Base-by-base conservation (phyloP, 2,329 filamentous ascomycete genomes). In the Colletotrichum siamense region DNA sequence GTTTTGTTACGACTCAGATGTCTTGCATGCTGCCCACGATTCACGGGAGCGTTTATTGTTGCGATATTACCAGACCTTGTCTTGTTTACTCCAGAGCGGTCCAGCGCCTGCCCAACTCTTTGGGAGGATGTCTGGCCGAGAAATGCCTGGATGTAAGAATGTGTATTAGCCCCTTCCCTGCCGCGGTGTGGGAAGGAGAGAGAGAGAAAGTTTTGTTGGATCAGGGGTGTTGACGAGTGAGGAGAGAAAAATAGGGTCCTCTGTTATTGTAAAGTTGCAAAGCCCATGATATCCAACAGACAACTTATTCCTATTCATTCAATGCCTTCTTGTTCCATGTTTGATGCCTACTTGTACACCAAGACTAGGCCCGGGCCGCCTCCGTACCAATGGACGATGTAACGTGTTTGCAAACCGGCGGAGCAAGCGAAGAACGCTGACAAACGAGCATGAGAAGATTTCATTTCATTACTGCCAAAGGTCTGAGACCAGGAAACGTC, bases 11-110 rank as follows among this genome's bases (percentile, higher is more conserved):
- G 79, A 81, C 71, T 81, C 71, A 76, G 44, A 82, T 80, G 82
- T 79, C 82, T 82, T 57, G 79, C 67, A 83, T 79, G 82, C 79
- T 75, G 78, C 81, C 82, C 78, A 85, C 78, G 84, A 84, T 79
- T 82, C 80, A 85, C 76, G 81, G 83, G 78, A 77, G 71, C 67
- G 55, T 73, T 49, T 59, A 39, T 63, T 73, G 66, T 59, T 75
- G 57, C 66, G 63, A 70, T 69, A 71, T 49, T 64, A 62, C 62
- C 55, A 52, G 59, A 77, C 68, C 57, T 70, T 77, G 66, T 66
- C 30, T 71, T 77, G 74, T 67, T 74, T 69, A 52, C 62, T 77
- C 59, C 65, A 49, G 30, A 52, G 39, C 30, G 22, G 62, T 18
- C 4, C 15, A 36, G 18, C 30, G 22, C 49, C n/a, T 13, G n/a